Evolutionary conservation across 768 basidiomycete genomes (phyloP).

Genomic region (Rhodotorula paludigena): DNA sequence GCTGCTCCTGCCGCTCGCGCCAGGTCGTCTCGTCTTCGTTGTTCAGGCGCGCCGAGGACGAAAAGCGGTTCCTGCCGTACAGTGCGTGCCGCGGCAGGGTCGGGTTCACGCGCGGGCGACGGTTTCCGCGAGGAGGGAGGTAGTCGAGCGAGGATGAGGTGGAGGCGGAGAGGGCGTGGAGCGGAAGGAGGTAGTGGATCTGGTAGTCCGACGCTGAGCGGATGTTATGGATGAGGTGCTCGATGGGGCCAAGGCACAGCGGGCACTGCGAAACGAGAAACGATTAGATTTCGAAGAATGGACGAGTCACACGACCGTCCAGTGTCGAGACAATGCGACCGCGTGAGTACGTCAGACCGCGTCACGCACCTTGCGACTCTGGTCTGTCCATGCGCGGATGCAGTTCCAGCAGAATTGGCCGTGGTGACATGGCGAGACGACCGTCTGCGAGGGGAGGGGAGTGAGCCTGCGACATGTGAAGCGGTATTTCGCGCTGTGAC

Average conservation of each 20-base stretch:
- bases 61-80: constrained; percentile 20
- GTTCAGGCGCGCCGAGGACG: background rate
- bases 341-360: too few species aligned
- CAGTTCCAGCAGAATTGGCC: constrained; percentile 38
- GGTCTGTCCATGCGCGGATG: constrained; percentile 36
- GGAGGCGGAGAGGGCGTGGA: constrained; percentile 14
- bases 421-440: constrained; percentile 34
- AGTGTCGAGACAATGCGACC: background rate
- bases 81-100: constrained; percentile 33
- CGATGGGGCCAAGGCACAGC: constrained; percentile 36
- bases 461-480: too few species aligned
- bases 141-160: background rate
- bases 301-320: background rate
- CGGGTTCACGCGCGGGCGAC: background rate
- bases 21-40: constrained; percentile 14
- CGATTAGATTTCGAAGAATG: background rate
- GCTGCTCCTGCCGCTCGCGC: constrained; percentile 30
- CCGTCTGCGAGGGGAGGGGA: constrained; percentile 4
- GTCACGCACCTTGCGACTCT: constrained; percentile 30
- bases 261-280: constrained; percentile 22
- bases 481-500: too few species aligned
- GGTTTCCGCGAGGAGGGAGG: constrained; percentile 2
- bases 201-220: constrained; percentile 29
- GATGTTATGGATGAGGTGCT: constrained; percentile 36
- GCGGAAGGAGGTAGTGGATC: constrained; percentile 30